Percentiles rank a stretch among this genome's conserved stretches.
phyloP scores from a whole-genome alignment of 2,329 filamentous ascomycete species.

The Elsinoe necatrix region DNA sequence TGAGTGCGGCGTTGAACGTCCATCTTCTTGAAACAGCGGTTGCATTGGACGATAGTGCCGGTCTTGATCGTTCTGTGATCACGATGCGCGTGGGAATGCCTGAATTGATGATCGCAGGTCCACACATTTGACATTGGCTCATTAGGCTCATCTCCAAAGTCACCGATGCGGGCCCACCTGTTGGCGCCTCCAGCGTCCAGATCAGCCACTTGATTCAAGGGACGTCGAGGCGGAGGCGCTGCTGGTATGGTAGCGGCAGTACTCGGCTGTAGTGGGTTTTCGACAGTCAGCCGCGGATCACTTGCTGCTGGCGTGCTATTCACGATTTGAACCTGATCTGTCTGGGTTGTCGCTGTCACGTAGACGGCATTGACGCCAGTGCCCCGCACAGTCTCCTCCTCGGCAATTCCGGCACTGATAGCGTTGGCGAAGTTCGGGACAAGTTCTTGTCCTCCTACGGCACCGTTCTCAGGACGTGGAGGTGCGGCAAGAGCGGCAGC shows the following conservation, averaged over 20 bases:
- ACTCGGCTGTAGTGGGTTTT: no score
- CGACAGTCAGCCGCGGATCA: no score
- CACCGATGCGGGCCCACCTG: constrained; percentile 5
- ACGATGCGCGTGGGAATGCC: constrained; percentile 14
- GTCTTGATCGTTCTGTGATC: constrained; percentile 20
- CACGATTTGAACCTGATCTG: no score
- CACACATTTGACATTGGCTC: constrained; percentile 22
- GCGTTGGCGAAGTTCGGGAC: no score
- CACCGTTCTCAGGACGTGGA: not conserved
- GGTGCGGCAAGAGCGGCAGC: not conserved
- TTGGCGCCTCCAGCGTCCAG: constrained; percentile 15
- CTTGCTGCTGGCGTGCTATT: no score
- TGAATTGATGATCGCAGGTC: constrained; percentile 23
- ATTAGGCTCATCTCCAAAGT: constrained; percentile 22
- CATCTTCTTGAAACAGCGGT: constrained; percentile 21
- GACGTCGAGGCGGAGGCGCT: not conserved
- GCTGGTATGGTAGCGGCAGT: no score
- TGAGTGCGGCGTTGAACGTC: not conserved
- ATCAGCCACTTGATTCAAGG: not conserved
- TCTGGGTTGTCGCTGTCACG: no score
- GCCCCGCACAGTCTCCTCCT: no score
- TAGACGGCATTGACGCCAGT: no score
- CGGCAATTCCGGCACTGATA: no score
- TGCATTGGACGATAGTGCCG: constrained; percentile 21
- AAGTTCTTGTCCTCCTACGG: no score